phyloP scores from a whole-genome alignment of 352 stramenopile species.

The Globisporangium sylvaticum region DNA sequence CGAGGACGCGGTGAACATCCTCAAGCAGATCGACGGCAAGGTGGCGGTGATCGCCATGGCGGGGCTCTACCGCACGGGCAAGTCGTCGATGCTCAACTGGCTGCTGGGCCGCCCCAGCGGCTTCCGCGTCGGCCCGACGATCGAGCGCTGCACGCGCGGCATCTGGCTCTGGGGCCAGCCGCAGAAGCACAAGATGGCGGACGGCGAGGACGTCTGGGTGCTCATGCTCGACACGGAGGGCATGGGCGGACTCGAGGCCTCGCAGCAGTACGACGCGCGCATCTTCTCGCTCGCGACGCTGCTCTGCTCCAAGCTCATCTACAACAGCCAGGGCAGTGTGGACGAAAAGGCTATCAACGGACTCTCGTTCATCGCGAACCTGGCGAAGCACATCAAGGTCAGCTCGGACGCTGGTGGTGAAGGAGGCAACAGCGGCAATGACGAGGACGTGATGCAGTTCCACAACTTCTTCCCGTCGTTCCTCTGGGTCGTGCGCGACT shows the following conservation, averaged over 20 bases:
- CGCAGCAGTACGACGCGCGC: slow-evolving; percentile 81
- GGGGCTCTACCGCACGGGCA: slow-evolving; percentile 85
- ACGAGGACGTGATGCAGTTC: slow-evolving; percentile 71
- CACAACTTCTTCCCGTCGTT: slow-evolving; percentile 88
- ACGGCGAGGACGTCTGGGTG: slow-evolving; percentile 70
- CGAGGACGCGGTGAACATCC: slow-evolving; percentile 61
- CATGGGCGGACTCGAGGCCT: slow-evolving; percentile 79
- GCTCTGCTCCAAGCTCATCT: slow-evolving; percentile 85
- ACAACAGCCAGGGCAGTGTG: slow-evolving; percentile 84
- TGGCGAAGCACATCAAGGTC: slow-evolving; percentile 84
- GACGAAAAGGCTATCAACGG: slow-evolving; percentile 83
- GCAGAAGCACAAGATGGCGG: slow-evolving; percentile 49
- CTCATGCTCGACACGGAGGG: slow-evolving; percentile 88
- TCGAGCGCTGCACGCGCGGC: slow-evolving; percentile 81
- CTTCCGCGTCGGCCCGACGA: slow-evolving; percentile 78
- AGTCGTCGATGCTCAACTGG: slow-evolving; percentile 88
- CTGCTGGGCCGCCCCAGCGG: slow-evolving; percentile 61
- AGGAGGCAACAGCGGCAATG: slow-evolving; percentile 11
- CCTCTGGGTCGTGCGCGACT: slow-evolving; percentile 87
- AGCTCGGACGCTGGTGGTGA: slow-evolving; percentile 31
- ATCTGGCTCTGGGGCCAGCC: slow-evolving; percentile 86
- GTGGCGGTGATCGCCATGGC: slow-evolving; percentile 81
- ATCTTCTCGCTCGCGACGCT: slow-evolving; percentile 87
- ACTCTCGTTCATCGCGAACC: slow-evolving; percentile 85
- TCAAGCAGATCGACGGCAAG: slow-evolving; percentile 69